A percentile compares a stretch with the other conserved stretches of the same genome.
These are phyloP conservation scores for Polytrichum commune DNA, from an alignment of 225 moss, liverwort and hornwort species.

Conservation along the genomic window DNA sequence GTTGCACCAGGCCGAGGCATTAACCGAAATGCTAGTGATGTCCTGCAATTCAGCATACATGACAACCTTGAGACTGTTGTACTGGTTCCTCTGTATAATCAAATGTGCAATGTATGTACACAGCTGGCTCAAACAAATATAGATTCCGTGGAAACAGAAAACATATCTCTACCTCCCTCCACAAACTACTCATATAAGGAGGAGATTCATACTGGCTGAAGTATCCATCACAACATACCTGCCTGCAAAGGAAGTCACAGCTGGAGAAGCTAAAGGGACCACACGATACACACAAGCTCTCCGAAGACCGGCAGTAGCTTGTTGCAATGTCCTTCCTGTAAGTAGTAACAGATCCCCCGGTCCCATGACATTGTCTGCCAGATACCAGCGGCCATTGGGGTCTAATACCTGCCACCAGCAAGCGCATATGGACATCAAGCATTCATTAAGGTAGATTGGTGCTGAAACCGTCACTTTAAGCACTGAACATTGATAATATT, in stretches of 20 bases:
- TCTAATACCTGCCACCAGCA: constrained; percentile 71
- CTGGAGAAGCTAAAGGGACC: constrained; percentile 50
- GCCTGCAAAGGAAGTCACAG: constrained; percentile 48
- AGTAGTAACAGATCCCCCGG: constrained; percentile 79
- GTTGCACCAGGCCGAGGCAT: constrained; percentile 86
- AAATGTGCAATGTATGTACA: background rate
- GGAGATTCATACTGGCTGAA: too few species aligned
- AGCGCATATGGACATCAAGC: too few species aligned
- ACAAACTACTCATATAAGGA: too few species aligned
- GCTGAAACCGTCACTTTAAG: too few species aligned
- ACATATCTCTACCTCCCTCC: constrained; percentile 5
- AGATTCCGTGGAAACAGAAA: background rate
- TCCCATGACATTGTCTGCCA: constrained; percentile 77
- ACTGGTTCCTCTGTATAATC: background rate
- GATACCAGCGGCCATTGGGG: constrained; percentile 82
- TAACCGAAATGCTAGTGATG: constrained; percentile 83
- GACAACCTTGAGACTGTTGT: background rate
- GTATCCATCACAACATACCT: constrained; percentile 40
- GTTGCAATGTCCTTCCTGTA: constrained; percentile 75
- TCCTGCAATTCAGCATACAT: constrained; percentile 43
- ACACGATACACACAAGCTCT: constrained; percentile 75
- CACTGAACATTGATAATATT: too few species aligned
- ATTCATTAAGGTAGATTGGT: too few species aligned
- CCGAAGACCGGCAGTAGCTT: constrained; percentile 71
- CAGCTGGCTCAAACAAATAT: background rate